These are phyloP conservation scores for Solanum bulbocastanum DNA, from an alignment of 257 asterid species.

Conservation along the genomic window DNA sequence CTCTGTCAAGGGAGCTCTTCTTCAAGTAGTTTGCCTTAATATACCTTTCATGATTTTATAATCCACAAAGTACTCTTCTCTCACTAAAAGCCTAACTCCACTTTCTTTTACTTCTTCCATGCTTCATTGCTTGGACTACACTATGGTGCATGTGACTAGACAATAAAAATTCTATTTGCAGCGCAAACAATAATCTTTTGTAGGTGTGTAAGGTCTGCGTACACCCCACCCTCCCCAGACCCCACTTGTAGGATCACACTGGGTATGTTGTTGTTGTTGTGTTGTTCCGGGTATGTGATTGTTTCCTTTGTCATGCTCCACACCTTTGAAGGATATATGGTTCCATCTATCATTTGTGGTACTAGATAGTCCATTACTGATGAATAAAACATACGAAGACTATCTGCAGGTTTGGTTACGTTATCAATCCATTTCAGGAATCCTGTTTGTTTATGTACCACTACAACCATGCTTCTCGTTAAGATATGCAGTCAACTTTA, in stretches of 20 bases:
- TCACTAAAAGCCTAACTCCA: neutral
- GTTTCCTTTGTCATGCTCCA: neutral
- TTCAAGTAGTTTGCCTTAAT: neutral
- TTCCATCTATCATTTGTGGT: neutral
- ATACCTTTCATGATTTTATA: neutral
- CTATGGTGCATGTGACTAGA: neutral
- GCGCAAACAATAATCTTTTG: neutral
- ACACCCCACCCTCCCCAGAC: neutral
- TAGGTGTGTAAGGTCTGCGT: neutral
- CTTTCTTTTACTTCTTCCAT: neutral
- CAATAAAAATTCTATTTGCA: neutral
- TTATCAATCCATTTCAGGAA: neutral
- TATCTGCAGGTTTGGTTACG: neutral
- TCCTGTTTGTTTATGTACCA: neutral
- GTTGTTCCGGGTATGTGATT: neutral
- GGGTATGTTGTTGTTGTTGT: neutral
- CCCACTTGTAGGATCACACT: neutral
- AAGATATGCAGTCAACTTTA: neutral
- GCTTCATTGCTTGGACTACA: neutral
- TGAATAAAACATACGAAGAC: neutral
- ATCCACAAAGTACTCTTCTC: neutral
- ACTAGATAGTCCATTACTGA: neutral
- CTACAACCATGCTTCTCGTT: neutral
- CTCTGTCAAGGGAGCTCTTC: neutral
- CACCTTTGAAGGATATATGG: neutral